These are phyloP conservation scores for Acacia confusa DNA, from an alignment of 306 rosid genomes.

Conservation along the genomic window DNA sequence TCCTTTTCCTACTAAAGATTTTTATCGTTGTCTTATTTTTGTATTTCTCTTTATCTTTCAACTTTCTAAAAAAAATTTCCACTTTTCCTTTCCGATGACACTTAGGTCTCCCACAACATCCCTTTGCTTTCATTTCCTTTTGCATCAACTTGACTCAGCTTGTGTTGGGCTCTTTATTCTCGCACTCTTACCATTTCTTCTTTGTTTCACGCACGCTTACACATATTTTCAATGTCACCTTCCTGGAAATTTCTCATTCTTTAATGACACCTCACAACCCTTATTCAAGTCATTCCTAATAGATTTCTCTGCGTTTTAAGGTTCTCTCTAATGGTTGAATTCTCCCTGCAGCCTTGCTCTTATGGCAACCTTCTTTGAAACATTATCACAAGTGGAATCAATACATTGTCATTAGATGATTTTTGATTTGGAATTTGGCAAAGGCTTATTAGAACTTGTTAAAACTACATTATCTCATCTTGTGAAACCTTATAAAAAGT, in stretches of 20 bases:
- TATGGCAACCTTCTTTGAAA: conserved; percentile 40
- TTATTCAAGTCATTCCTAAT: conserved; percentile 32
- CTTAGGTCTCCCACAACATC: not conserved
- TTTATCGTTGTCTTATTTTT: conserved; percentile 16
- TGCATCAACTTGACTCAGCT: conserved; percentile 19
- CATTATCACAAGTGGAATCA: conserved; percentile 23
- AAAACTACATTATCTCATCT: no score
- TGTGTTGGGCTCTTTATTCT: not conserved
- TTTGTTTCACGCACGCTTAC: conserved; percentile 22
- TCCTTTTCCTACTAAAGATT: conserved; percentile 49
- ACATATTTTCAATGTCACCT: conserved; percentile 38
- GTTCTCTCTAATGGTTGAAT: conserved; percentile 48
- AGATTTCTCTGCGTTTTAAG: conserved; percentile 49
- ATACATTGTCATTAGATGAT: no score
- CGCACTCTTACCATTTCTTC: conserved; percentile 1
- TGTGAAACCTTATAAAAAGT: no score
- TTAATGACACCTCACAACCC: conserved; percentile 36
- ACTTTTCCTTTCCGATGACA: conserved; percentile 26
- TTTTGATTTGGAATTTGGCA: no score
- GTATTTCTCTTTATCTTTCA: conserved; percentile 21
- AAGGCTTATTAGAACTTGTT: no score
- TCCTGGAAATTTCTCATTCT: conserved; percentile 61
- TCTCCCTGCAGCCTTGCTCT: conserved; percentile 32
- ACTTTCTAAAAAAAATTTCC: conserved; percentile 41
- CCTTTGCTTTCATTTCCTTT: conserved; percentile 33